Base-by-base conservation (phyloP, 2,329 filamentous ascomycete species). In the Cercospora beticola region DNA sequence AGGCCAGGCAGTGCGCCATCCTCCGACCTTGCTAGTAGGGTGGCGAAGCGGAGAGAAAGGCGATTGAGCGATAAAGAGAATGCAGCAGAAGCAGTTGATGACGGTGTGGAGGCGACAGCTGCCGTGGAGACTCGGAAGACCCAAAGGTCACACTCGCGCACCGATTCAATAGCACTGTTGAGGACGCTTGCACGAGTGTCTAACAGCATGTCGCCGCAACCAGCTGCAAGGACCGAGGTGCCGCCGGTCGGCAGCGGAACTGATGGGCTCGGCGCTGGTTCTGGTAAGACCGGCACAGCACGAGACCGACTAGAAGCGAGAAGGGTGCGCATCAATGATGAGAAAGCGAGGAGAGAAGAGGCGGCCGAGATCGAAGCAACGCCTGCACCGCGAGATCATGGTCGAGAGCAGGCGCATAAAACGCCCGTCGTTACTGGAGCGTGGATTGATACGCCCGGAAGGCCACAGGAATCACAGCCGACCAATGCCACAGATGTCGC, bases 101-200 rank as follows among this genome's bases (percentile, higher is more conserved):
- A 40, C n/a, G 31, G 36, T 12, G 23, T 28, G 9, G 40, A 28
- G 31, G 31, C 33, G 5, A 30, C 59, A 36, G 52, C 62, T 21
- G 23, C 21, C 30, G 33, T 57, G 49, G 14, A 52, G 9, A 16
- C 21, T 10, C 54, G 43, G 23, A 65, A 57, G 54, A 40, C 40
- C 28, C 63, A 60, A 36, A 57, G 30, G 28, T 65, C 64, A 12
- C 77, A 80, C 62, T 74, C 77, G 33, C 78, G 81, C 43, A 77
- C 80, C 52, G 83, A 84, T 72, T 84, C 83, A 5, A 78, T 83
- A 68, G 78, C 82, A 68, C 74, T 85, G 23, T 76, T 86, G 58
- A 79, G 81, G 70, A 79, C 80, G 65, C 76, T 86, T 9, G 82
- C 83, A 1, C 77, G 82, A 70, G 81, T 78, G 2, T 81, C 82